Evolutionary conservation across 163 green algal genomes (phyloP), one percentile per base, ranked within the genome.

Genomic region (Chlorella variabilis): DNA sequence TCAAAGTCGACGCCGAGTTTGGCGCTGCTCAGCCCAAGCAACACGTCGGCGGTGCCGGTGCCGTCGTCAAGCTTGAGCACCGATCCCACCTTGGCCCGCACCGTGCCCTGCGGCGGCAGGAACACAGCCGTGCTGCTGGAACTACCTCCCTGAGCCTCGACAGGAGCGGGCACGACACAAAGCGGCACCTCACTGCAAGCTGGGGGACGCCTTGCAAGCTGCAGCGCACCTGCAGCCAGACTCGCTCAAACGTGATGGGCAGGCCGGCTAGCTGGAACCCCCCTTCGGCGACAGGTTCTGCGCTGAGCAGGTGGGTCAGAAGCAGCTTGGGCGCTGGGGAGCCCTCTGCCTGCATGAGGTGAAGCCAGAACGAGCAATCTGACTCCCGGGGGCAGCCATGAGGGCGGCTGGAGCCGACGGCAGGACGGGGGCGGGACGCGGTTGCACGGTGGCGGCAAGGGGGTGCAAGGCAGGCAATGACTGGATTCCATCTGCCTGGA

Each of bases 141-240:
- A 5, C 11, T 31, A 51, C 31, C 71, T 33, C 5, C 20, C n/a
- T n/a, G 20, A 23, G 20, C 2, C 15, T n/a, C 33, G 1, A n/a
- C n/a, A n/a, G n/a, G n/a, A n/a, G n/a, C n/a, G n/a, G n/a, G n/a
- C n/a, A n/a, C n/a, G n/a, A n/a, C n/a, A n/a, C n/a, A n/a, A n/a
- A n/a, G n/a, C n/a, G n/a, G n/a, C n/a, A n/a, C n/a, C n/a, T n/a
- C n/a, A n/a, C n/a, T n/a, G n/a, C n/a, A n/a, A n/a, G n/a, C n/a
- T n/a, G n/a, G n/a, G n/a, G n/a, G n/a, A n/a, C n/a, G n/a, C n/a
- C n/a, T n/a, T n/a, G n/a, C n/a, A n/a, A n/a, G n/a, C n/a, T n/a
- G n/a, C n/a, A n/a, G n/a, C n/a, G n/a, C 25, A 69, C 81, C 81
- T 86, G 81, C 15, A 86, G 39, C 74, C 75, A 82, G 1, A 61